These are phyloP conservation scores for Trypanosoma platydactyli DNA, from an alignment of 208 protist genomes.

Conservation along the genomic window DNA sequence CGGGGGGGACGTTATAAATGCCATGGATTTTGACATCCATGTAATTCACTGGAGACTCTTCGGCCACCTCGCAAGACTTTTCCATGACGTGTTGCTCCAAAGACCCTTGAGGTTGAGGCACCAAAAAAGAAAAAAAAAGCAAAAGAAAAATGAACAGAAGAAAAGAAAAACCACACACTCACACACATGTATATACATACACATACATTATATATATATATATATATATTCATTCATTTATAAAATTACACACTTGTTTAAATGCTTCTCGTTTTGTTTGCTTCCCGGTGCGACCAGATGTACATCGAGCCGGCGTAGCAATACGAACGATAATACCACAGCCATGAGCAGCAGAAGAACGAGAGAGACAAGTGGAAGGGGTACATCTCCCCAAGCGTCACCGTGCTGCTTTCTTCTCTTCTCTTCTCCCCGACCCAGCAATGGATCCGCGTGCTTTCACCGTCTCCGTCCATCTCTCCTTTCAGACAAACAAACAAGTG, in stretches of 20 bases:
- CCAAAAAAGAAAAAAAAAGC: background rate
- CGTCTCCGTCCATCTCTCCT: no score
- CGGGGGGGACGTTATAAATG: constrained; percentile 53
- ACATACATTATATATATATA: background rate
- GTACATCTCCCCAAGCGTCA: background rate
- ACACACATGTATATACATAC: background rate
- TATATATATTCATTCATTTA: background rate
- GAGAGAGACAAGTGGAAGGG: background rate
- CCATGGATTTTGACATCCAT: constrained; percentile 73
- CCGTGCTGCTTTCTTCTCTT: no score
- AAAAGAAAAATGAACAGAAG: constrained; percentile 10
- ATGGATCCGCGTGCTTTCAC: no score
- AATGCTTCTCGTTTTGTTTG: no score
- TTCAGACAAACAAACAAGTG: no score
- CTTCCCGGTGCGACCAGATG: no score
- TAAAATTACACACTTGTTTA: background rate
- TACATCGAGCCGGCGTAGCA: no score
- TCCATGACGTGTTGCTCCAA: background rate
- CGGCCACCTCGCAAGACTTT: background rate
- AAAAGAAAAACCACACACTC: constrained; percentile 8
- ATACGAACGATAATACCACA: no score
- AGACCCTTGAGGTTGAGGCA: background rate
- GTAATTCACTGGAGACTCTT: constrained; percentile 49
- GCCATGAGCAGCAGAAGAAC: no score
- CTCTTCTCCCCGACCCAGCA: no score